Base-by-base conservation (phyloP, 2,329 filamentous ascomycete species). In the Arthrinium phaeospermum region DNA sequence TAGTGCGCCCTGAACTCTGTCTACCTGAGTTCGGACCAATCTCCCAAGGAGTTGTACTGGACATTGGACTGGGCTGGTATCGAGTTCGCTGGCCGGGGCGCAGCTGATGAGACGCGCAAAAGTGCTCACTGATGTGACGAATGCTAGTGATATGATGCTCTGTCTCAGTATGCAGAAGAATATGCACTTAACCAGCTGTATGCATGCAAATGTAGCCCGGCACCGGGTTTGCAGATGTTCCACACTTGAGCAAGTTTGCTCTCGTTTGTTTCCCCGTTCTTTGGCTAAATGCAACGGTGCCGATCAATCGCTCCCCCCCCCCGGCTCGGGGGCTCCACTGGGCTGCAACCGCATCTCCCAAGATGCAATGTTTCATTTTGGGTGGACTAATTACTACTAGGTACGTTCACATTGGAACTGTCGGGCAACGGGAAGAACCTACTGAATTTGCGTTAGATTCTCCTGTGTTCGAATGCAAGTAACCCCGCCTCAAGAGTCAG, bases 181-280 rank as follows among this genome's bases (percentile, higher is more conserved):
- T 41, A 64, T 64, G 57, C 57, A 64, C 6, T 14, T 64, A 64
- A 0, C 57, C 34, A 24, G 34, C 14, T 41, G 57, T 34, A 41
- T 64, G 5, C 27, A 30, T 27, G 49, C 10, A n/a, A 27, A 57
- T 34, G 13, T 13, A 14, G 14, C 13, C 8, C 19, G 13, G 24
- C 24, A 45, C 41, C 14, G 69, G 51, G 37, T 30, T 24, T 45
- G 47, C 24, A 16, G 6, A 67, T 19, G 22, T 14, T 34, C n/a
- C n/a, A 34, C 69, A 67, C 61, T 71, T 71, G 70, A 71, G 70
- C 70, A 71, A 71, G 70, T 71, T 71, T 71, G 70, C 70, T 71
- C 70, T 61, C 19, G 24, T 34, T 71, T 71, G 46, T 70, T 34
- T 64, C 34, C 27, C 5, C 12, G 46, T 22, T 24, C n/a, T 51